These are phyloP conservation scores for Malassezia dermatis DNA, from an alignment of 1,284 basidiomycete species.

Conservation along the genomic window DNA sequence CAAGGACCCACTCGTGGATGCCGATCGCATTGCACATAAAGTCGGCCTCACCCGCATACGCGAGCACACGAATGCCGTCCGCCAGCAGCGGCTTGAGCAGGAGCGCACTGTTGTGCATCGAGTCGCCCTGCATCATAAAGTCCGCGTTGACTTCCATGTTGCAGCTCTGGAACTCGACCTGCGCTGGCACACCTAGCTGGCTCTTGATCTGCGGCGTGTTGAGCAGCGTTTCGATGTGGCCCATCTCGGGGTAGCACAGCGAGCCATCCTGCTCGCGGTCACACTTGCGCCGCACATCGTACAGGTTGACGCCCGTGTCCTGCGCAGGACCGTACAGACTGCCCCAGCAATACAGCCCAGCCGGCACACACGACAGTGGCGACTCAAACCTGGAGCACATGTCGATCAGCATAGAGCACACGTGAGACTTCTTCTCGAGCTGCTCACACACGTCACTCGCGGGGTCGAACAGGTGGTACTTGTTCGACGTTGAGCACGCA, in stretches of 20 bases:
- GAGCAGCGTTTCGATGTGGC: slow-evolving; percentile 49
- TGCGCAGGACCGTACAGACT: slow-evolving; percentile 53
- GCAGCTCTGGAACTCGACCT: slow-evolving; percentile 57
- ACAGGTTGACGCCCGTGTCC: slow-evolving; percentile 53
- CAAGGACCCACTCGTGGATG: slow-evolving; percentile 38
- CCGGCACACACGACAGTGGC: slow-evolving; percentile 54
- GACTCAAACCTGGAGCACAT: slow-evolving; percentile 42
- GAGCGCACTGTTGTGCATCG: slow-evolving; percentile 63
- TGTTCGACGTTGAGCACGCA: slow-evolving; percentile 53
- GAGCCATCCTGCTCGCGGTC: slow-evolving; percentile 59
- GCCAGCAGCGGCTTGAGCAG: slow-evolving; percentile 66
- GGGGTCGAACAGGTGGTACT: slow-evolving; percentile 61
- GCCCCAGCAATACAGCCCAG: slow-evolving; percentile 50
- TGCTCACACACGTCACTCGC: slow-evolving; percentile 60
- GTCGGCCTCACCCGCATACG: slow-evolving; percentile 77
- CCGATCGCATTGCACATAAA: slow-evolving; percentile 52
- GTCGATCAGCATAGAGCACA: slow-evolving; percentile 58
- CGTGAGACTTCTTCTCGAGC: slow-evolving; percentile 59
- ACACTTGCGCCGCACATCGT: slow-evolving; percentile 73
- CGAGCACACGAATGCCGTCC: slow-evolving; percentile 63
- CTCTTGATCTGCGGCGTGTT: slow-evolving; percentile 57
- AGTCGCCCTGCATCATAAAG: slow-evolving; percentile 65
- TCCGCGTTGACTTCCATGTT: slow-evolving; percentile 56
- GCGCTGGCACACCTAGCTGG: slow-evolving; percentile 59
- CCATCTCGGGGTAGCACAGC: slow-evolving; percentile 56